Evolutionary conservation across 164 flowering plant genomes (phyloP), one percentile per base, ranked within the genome.

Genomic region (Magnolia changhungtana): DNA sequence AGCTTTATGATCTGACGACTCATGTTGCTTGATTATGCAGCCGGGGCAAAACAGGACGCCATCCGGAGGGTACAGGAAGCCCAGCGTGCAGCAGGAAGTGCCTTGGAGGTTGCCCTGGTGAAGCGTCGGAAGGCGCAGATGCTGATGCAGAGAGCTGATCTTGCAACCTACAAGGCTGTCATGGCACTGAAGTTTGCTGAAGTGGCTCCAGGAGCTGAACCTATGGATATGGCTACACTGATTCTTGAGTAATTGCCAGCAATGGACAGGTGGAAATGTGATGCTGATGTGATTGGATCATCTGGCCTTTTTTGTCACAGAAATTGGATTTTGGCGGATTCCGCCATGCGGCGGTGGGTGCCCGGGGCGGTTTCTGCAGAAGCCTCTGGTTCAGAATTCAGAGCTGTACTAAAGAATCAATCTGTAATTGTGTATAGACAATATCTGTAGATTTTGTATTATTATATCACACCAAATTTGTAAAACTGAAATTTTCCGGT

Each of bases 181-280:
- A 82, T 90, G 88, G 93, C 95, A 3, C 73, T 90, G 63, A 84
- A 81, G 80, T 86, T 90, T 67, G 93, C 97, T 0, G 92, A 90
- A 74, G 88, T 88, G 23, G 87, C 87, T 50, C 77, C 65, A 75
- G 20, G 74, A 19, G 72, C 77, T 7, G 88, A 78, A 18, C 65
- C 87, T 16, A 23, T 77, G 0, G 86, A 82, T n/a, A 83, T 49
- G 27, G 74, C 73, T 21, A 3, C 71, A 76, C 11, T 71, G 63
- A 21, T 69, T 81, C 72, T 81, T 80, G 63, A 85, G 76, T 72
- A 76, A 76, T 7, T 8, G 4, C 50, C 2, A 49, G 63, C 51
- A 16, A 23, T 13, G 68, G 11, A 65, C 29, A 65, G 24, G 68
- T 64, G 24, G n/a, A 14, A 29, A 31, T 68, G 71, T 20, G 45